Conservation (phyloP, 129 eudicot genomes). For the Tanacetum coccineum region DNA sequence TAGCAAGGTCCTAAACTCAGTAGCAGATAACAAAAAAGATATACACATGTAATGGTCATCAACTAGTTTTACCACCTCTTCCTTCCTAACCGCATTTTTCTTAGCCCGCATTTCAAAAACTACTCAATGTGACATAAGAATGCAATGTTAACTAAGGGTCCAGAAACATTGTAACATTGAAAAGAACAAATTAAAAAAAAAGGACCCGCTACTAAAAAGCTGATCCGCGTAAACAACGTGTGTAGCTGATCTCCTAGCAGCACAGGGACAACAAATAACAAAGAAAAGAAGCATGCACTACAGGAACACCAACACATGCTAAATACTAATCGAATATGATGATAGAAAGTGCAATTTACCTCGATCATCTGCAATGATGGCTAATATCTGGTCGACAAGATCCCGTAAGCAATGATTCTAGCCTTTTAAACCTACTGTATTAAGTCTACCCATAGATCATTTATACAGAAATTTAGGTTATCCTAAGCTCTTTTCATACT, state of each 20-base stretch:
- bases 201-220: neutral
- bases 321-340: conserved; percentile 5
- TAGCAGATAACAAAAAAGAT: neutral
- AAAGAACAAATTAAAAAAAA: neutral
- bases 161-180: neutral
- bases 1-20: too few relatives aligned
- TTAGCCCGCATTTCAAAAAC: conserved; percentile 84
- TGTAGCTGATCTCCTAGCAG: too few relatives aligned
- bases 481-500: too few relatives aligned
- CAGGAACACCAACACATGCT: conserved; percentile 13
- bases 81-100: conserved; percentile 64
- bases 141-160: conserved; percentile 13
- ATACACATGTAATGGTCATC: conserved; percentile 87
- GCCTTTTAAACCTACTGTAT: too few relatives aligned
- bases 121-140: conserved; percentile 27
- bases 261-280: neutral
- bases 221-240: too few relatives aligned
- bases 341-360: conserved; percentile 44
- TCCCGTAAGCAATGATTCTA: conserved; percentile 63
- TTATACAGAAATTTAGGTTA: too few relatives aligned
- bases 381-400: conserved; percentile 81
- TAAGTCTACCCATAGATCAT: too few relatives aligned
- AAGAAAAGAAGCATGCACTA: conserved; percentile 11
- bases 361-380: conserved; percentile 72
- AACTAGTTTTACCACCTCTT: conserved; percentile 81